A percentile compares a stretch with the other conserved stretches of the same genome.
Conservation (phyloP, 345 rosid genomes). For the Salix arbutifolia region DNA sequence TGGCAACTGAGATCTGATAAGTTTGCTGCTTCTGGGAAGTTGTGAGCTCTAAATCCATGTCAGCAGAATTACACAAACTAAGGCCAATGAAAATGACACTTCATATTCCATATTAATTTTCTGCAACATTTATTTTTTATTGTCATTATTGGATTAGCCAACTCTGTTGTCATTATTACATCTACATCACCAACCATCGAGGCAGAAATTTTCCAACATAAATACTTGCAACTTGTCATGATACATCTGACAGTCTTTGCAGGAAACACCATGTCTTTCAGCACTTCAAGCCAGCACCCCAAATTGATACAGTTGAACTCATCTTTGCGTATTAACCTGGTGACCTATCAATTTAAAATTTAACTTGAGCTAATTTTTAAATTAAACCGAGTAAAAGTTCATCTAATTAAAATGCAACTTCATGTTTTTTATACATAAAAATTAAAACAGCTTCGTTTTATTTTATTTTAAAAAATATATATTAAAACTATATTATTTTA, state of each 20-base stretch:
- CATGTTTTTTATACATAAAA: too few relatives aligned
- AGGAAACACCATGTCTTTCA: neutral
- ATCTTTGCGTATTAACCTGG: too few relatives aligned
- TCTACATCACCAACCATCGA: too few relatives aligned
- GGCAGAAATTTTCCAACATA: neutral
- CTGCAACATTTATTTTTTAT: neutral
- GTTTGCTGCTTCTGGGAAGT: constrained; percentile 25
- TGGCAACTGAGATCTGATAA: neutral
- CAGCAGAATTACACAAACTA: neutral
- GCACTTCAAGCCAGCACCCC: neutral
- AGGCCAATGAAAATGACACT: constrained; percentile 4
- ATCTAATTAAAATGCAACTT: too few relatives aligned
- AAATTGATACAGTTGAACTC: too few relatives aligned
- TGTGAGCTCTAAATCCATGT: neutral
- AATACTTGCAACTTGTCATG: neutral
- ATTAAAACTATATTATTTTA: too few relatives aligned
- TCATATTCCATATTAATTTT: constrained; percentile 13
- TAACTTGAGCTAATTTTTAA: too few relatives aligned
- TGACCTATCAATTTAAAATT: too few relatives aligned
- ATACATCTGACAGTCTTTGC: neutral
- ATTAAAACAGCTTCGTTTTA: too few relatives aligned
- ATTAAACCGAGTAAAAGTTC: too few relatives aligned
- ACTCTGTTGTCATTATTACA: too few relatives aligned
- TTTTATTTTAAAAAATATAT: too few relatives aligned
- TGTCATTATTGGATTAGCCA: neutral